A percentile compares a stretch with the other conserved stretches of the same genome.
phyloP scores from a whole-genome alignment of 2,329 filamentous ascomycete species.

The Aspergillus novoparasiticus region DNA sequence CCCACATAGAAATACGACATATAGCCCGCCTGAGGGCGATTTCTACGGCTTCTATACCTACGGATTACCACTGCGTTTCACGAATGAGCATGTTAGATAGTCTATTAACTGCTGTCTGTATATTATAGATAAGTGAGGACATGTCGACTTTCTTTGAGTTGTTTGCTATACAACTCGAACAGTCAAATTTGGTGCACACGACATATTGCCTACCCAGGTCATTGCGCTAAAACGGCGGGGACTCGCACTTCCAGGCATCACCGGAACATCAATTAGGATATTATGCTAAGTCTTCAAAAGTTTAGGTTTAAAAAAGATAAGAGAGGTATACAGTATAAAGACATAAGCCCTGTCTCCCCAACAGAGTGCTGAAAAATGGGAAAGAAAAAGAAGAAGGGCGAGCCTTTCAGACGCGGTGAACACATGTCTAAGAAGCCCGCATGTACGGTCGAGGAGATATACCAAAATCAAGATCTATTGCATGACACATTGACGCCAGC shows the following conservation, averaged over 20 bases:
- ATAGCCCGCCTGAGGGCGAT: not conserved
- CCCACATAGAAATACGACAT: not conserved
- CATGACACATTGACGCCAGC: constrained; percentile 31
- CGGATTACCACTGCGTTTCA: not conserved
- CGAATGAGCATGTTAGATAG: not conserved
- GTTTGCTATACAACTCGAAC: not conserved
- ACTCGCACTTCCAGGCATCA: not conserved
- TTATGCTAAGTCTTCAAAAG: constrained; percentile 32
- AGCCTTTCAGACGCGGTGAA: constrained; percentile 22
- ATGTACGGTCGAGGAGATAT: constrained; percentile 25
- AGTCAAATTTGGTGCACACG: not conserved
- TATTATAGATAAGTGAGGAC: not conserved
- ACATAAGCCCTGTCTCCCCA: constrained; percentile 31
- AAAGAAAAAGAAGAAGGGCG: constrained; percentile 12
- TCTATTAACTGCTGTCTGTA: not conserved
- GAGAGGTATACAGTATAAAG: constrained; percentile 39
- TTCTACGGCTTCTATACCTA: not conserved
- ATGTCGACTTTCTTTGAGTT: not conserved
- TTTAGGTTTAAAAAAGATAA: constrained; percentile 24
- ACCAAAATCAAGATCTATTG: constrained; percentile 35
- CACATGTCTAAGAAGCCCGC: constrained; percentile 13
- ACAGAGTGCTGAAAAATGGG: constrained; percentile 26
- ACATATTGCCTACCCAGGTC: not conserved
- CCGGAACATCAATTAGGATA: constrained; percentile 33
- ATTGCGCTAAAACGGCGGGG: not conserved